These are phyloP conservation scores for Beauveria caledonica DNA, from an alignment of 2,329 filamentous ascomycete species.

Conservation along the genomic window DNA sequence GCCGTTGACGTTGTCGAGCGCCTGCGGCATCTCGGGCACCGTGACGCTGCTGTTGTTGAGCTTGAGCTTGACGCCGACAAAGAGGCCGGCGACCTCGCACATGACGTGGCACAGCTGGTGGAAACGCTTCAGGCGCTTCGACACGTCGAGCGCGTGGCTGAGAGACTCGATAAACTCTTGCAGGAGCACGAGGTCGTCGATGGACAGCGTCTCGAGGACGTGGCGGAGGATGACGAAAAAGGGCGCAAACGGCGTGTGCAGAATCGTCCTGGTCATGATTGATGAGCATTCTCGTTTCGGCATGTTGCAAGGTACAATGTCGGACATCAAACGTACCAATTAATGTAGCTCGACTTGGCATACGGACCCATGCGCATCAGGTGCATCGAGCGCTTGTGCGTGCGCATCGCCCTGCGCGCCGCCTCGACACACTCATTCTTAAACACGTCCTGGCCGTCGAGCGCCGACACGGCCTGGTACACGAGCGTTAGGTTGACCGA, in stretches of 20 bases:
- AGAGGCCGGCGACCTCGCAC: constrained; percentile 51
- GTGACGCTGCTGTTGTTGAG: constrained; percentile 2
- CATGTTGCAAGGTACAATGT: too few species aligned
- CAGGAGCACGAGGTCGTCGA: constrained; percentile 45
- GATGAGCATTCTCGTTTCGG: neutral
- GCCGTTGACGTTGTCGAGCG: constrained; percentile 35
- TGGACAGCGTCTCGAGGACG: constrained; percentile 44
- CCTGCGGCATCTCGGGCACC: constrained; percentile 32
- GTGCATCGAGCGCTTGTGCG: constrained; percentile 38
- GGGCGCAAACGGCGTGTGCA: constrained; percentile 50
- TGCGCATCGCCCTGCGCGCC: constrained; percentile 38
- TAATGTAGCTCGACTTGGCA: constrained; percentile 40
- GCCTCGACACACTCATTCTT: constrained; percentile 40
- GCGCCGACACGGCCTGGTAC: constrained; percentile 43
- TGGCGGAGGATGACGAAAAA: constrained; percentile 53
- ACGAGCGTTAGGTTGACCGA: constrained; percentile 42
- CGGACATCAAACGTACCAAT: constrained; percentile 33
- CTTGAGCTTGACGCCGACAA: constrained; percentile 44
- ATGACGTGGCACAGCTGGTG: constrained; percentile 54
- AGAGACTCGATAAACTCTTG: constrained; percentile 50
- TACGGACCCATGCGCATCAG: constrained; percentile 31
- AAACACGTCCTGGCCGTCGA: constrained; percentile 34
- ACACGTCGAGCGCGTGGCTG: constrained; percentile 40
- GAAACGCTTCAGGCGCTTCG: constrained; percentile 51
- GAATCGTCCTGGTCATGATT: constrained; percentile 35